Percentiles rank a stretch among this genome's conserved stretches.
Evolutionary conservation across 371 early-diverging fungal genomes (phyloP).

Genomic region (Rhizopus stolonifer): DNA sequence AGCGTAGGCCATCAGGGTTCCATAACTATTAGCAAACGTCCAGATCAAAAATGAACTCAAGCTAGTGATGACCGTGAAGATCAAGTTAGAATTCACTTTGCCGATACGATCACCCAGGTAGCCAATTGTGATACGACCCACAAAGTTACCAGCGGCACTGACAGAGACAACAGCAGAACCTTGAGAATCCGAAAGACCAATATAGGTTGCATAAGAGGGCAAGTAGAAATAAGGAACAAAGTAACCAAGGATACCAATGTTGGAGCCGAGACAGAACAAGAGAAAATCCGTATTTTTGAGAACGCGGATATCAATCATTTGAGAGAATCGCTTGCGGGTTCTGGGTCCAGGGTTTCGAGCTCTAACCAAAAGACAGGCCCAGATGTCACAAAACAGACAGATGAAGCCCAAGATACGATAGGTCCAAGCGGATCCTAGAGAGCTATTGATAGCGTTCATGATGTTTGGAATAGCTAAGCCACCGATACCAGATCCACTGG

Average conservation of each 20-base stretch:
- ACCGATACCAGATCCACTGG: conserved; percentile 79
- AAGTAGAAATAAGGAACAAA: conserved; percentile 63
- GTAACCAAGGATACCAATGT: conserved; percentile 53
- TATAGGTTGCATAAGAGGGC: conserved; percentile 38
- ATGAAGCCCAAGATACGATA: conserved; percentile 58
- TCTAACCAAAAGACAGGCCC: conserved; percentile 41
- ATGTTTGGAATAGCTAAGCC: conserved; percentile 71
- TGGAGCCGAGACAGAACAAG: conserved; percentile 38
- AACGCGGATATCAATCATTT: conserved; percentile 45
- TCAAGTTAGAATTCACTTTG: conserved; percentile 38
- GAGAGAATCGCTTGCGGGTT: conserved; percentile 24
- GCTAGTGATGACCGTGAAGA: conserved; percentile 31
- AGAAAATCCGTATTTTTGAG: conserved; percentile 47
- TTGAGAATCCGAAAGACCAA: conserved; percentile 30
- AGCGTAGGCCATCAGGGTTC: conserved; percentile 38
- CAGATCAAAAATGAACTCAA: conserved; percentile 48
- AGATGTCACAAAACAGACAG: conserved; percentile 33
- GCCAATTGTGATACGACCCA: conserved; percentile 60
- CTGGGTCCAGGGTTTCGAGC: conserved; percentile 25
- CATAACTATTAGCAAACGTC: conserved; percentile 48
- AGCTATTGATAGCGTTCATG: conserved; percentile 54
- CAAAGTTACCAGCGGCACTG: conserved; percentile 52
- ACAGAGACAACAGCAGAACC: conserved; percentile 35
- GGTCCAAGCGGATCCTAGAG: conserved; percentile 57
- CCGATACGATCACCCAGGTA: conserved; percentile 47